Conservation (phyloP, 139 green algal genomes). For the Auxenochlorella pyrenoidosa region DNA sequence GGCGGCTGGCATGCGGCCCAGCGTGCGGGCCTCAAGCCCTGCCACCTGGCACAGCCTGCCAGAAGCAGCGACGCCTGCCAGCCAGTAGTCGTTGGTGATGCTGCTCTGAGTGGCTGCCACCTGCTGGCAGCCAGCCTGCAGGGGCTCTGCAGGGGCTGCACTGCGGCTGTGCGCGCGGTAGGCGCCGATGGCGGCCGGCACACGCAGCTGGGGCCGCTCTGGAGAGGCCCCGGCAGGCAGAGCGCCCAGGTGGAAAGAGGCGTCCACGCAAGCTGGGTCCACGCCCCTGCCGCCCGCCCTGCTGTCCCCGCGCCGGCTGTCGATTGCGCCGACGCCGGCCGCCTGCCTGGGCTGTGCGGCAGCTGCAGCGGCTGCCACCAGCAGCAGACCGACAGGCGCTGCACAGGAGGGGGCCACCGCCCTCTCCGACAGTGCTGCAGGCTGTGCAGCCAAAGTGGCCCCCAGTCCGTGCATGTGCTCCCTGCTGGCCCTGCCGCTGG, state of each 20-base stretch:
- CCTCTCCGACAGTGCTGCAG: not conserved
- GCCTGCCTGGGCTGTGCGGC: not conserved
- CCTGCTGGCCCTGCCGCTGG: not conserved
- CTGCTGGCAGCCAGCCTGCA: constrained; percentile 15
- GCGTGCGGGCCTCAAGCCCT: constrained; percentile 27
- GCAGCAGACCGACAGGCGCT: not conserved
- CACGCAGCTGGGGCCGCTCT: constrained; percentile 13
- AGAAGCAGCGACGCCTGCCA: not conserved
- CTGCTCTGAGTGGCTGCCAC: not conserved
- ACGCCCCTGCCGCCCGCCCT: constrained; percentile 26
- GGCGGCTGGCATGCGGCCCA: not conserved
- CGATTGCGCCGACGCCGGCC: constrained; percentile 16
- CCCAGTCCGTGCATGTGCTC: constrained; percentile 34
- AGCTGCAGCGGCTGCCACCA: not conserved
- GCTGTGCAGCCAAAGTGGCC: not conserved
- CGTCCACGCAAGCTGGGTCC: constrained; percentile 46
- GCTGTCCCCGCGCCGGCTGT: not conserved
- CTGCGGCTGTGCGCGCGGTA: constrained; percentile 25
- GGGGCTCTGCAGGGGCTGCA: not conserved
- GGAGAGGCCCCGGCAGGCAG: constrained; percentile 1
- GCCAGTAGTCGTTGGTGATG: constrained; percentile 35
- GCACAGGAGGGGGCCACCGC: not conserved
- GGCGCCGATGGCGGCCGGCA: constrained; percentile 29
- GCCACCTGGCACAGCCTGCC: constrained; percentile 9
- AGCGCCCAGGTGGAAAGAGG: constrained; percentile 52